phyloP scores from a whole-genome alignment of 2,329 filamentous ascomycete genomes.

The Pseudocercospora fijiensis region DNA sequence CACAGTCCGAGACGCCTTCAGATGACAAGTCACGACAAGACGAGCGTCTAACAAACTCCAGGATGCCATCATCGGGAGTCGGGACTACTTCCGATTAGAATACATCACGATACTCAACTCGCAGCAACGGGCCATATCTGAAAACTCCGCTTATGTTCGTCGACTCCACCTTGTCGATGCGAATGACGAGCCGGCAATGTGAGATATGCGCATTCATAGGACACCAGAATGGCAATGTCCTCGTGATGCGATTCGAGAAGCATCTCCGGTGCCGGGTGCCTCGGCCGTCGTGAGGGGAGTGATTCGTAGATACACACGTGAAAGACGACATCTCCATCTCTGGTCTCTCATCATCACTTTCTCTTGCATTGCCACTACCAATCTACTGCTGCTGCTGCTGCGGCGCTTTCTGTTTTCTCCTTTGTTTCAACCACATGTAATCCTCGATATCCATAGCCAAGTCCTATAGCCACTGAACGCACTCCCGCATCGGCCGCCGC shows the following conservation, averaged over 20 bases:
- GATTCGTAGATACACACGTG: background rate
- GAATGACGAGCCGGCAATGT: background rate
- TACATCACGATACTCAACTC: background rate
- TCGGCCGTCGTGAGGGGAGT: background rate
- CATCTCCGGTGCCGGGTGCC: background rate
- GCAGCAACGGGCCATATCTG: background rate
- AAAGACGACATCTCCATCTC: background rate
- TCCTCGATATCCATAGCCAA: background rate
- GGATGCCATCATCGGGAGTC: too few species aligned
- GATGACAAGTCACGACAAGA: too few species aligned
- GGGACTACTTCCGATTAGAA: background rate
- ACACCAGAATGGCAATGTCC: background rate
- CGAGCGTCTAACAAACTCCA: too few species aligned
- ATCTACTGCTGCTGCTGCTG: background rate
- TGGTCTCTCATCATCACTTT: background rate
- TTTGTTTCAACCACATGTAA: background rate
- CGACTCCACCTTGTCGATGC: conserved; percentile 1
- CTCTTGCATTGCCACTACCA: too few species aligned
- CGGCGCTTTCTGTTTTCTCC: background rate
- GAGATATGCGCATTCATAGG: background rate
- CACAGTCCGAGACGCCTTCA: too few species aligned
- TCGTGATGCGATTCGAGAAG: conserved; percentile 3
- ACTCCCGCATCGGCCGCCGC: background rate
- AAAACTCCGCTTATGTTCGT: background rate
- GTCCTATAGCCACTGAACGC: background rate